Evolutionary conservation across 164 flowering plant genomes (phyloP).

Genomic region (Berberis thunbergii): DNA sequence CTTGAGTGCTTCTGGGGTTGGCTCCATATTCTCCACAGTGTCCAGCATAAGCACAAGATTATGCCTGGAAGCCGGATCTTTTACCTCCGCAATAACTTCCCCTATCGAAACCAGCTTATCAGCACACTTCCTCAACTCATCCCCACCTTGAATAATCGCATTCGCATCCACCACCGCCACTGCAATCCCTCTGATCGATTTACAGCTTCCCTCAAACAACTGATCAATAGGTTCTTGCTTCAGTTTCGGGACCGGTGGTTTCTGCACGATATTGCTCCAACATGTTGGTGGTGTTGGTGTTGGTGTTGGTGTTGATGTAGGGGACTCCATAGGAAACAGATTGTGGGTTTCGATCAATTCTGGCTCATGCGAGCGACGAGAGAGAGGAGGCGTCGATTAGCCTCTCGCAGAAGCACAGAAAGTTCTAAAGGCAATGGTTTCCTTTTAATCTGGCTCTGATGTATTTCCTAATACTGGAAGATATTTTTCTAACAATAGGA

Average conservation of each 20-base stretch:
- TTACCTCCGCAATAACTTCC: conserved; percentile 68
- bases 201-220: not conserved
- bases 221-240: not conserved
- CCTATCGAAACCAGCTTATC: conserved; percentile 32
- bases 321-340: no score
- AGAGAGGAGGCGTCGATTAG: no score
- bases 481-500: no score
- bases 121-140: not conserved
- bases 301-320: no score
- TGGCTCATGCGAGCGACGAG: no score
- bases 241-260: not conserved
- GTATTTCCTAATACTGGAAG: no score
- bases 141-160: not conserved
- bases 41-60: conserved; percentile 58
- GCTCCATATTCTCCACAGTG: conserved; percentile 59
- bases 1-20: conserved; percentile 65
- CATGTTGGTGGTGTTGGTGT: not conserved
- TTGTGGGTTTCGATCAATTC: no score
- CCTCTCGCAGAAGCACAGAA: no score
- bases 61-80: conserved; percentile 77
- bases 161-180: not conserved
- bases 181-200: not conserved
- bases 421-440: no score
- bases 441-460: no score
- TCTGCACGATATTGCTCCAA: conserved; percentile 1